These are phyloP conservation scores for Nemania diffusa DNA, from an alignment of 2,329 filamentous ascomycete species.

Conservation along the genomic window DNA sequence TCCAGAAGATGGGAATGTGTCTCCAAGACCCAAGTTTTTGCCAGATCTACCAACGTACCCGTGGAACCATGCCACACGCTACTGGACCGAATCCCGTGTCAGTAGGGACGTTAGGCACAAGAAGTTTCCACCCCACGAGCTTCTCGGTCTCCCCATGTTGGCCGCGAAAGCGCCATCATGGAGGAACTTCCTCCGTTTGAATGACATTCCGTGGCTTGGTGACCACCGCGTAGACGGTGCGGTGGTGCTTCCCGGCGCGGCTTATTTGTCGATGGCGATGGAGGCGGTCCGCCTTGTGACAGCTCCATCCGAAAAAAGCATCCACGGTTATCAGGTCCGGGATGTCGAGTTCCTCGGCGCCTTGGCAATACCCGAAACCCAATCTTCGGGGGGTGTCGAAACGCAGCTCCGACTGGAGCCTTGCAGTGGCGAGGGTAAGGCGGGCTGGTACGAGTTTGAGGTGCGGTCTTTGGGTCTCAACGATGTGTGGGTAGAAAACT, in stretches of 20 bases:
- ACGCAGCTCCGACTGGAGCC: neutral
- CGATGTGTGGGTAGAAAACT: neutral
- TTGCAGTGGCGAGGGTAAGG: neutral
- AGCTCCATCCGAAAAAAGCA: neutral
- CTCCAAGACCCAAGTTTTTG: slow-evolving; percentile 1
- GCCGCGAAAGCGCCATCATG: slow-evolving; percentile 11
- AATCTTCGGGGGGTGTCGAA: neutral
- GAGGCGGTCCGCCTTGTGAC: slow-evolving; percentile 26
- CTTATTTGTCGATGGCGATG: slow-evolving; percentile 36
- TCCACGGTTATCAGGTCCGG: neutral
- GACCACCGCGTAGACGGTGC: slow-evolving; percentile 53
- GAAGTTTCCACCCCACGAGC: slow-evolving; percentile 16
- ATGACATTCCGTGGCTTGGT: slow-evolving; percentile 51
- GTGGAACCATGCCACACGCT: slow-evolving; percentile 26
- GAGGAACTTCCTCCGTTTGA: slow-evolving; percentile 29
- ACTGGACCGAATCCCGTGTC: slow-evolving; percentile 31
- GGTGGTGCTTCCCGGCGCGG: slow-evolving; percentile 52
- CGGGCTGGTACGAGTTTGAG: neutral
- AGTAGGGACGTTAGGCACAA: slow-evolving; percentile 7
- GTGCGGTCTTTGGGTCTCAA: neutral
- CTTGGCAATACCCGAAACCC: neutral
- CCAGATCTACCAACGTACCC: slow-evolving; percentile 29
- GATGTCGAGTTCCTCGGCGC: neutral
- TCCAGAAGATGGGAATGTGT: neutral
- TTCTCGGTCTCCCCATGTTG: slow-evolving; percentile 24